Base-by-base conservation (phyloP, 495 filamentous ascomycete species). In the Letharia lupina region DNA sequence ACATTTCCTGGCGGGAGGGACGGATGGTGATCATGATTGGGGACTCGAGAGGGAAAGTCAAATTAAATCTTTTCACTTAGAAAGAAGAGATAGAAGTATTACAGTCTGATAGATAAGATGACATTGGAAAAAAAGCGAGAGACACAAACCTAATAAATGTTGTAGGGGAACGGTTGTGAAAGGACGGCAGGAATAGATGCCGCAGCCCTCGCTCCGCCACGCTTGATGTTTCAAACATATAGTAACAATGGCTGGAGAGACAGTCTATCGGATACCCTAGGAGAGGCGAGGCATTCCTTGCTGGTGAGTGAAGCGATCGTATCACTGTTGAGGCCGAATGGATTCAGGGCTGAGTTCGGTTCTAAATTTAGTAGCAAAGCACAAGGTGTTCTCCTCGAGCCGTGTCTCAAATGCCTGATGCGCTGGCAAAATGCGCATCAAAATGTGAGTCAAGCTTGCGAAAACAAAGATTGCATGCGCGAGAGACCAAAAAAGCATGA, bases 1-100 rank as follows among this genome's bases (percentile, higher is more conserved):
- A 11, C 4, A 65, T 28, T 33, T 60, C n/a, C 6, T n/a, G 52
- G 20, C 28, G 47, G 11, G 63, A 60, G 20, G 44, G 58, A 18
- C 57, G 64, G 11, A 57, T 37, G 31, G 15, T 18, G 16, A 37
- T 20, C 63, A 69, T 69, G 50, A 11, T 23, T 23, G 28, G 7
- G 35, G 20, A 35, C 0, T 64, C n/a, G 15, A 18, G n/a, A 45
- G n/a, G 33, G 18, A 33, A 15, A 7, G 5, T 33, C 2, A 2
- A 57, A 18, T 57, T 20, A 9, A 11, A 13, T 35, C 16, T 57
- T 37, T 61, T 15, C 5, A 42, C 3, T 23, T 28, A 44, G 39
- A 44, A n/a, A 15, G 33, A 23, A 57, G 33, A 57, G 54, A 57
- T 35, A 23, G 3, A 13, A 23, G 31, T 47, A 2, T 47, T 47